Percentiles rank a stretch among this genome's conserved stretches.
Evolutionary conservation across 2,329 filamentous ascomycete genomes (phyloP).

Genomic region (Verticillium nonalfalfae): DNA sequence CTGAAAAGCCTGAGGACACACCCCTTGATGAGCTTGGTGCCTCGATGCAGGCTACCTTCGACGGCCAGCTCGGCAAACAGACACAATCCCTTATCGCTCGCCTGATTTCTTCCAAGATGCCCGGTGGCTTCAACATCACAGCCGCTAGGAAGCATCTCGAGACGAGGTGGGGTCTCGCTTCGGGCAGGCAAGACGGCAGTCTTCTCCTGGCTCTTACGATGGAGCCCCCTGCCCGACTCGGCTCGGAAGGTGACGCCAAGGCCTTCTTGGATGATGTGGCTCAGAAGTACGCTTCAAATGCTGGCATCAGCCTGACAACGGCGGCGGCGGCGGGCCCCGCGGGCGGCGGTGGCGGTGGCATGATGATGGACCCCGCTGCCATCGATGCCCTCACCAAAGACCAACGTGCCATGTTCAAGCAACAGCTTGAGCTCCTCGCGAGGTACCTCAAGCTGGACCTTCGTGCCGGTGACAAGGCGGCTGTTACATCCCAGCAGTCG

Average conservation of each 20-base stretch:
- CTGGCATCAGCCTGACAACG: constrained; percentile 77
- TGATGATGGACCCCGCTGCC: constrained; percentile 99
- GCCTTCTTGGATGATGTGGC: constrained; percentile 81
- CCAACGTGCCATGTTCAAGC: constrained; percentile 92
- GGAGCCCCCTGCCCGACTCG: constrained; percentile 84
- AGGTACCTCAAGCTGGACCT: constrained; percentile 97
- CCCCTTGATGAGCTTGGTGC: constrained; percentile 93
- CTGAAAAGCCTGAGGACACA: constrained; percentile 96
- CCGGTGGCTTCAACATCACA: constrained; percentile 98
- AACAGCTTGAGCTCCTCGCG: constrained; percentile 91
- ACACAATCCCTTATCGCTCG: constrained; percentile 89
- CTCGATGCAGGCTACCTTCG: constrained; percentile 97
- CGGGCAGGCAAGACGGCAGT: constrained; percentile 86
- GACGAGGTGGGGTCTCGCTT: constrained; percentile 81
- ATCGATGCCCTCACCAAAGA: constrained; percentile 97
- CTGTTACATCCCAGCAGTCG: constrained; percentile 76
- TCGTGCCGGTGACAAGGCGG: constrained; percentile 91
- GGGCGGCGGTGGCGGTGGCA: constrained; percentile 66
- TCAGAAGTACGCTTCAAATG: constrained; percentile 80
- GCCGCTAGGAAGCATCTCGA: constrained; percentile 92
- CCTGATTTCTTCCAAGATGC: constrained; percentile 98
- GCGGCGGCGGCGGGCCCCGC: constrained; percentile 68
- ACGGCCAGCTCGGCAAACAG: constrained; percentile 95
- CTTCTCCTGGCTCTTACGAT: constrained; percentile 84
- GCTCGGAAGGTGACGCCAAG: constrained; percentile 87